Evolutionary conservation across 257 asterid genomes (phyloP).

Genomic region (Gentiana straminea): DNA sequence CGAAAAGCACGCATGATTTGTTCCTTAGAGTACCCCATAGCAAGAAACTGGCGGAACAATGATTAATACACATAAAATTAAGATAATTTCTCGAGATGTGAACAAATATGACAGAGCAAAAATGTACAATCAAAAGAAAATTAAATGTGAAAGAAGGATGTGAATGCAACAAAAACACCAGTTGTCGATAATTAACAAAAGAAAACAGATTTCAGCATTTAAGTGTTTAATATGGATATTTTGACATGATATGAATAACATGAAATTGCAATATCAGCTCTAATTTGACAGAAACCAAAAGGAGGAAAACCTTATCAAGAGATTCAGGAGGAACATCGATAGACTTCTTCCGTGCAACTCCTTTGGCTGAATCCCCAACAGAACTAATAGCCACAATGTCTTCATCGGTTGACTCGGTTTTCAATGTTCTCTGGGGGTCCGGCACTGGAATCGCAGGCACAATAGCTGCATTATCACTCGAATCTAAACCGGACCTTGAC

Average conservation of each 20-base stretch:
- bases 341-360: constrained; percentile 27
- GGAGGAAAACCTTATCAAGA: constrained; percentile 44
- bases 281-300: constrained; percentile 1
- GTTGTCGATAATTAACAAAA: not conserved
- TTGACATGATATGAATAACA: no score
- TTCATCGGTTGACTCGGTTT: constrained; percentile 16
- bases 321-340: constrained; percentile 45
- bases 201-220: not conserved
- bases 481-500: constrained; percentile 55
- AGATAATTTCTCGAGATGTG: not conserved
- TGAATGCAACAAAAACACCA: not conserved
- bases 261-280: no score
- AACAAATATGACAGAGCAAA: constrained; percentile 4
- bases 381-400: constrained; percentile 24
- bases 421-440: constrained; percentile 24
- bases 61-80: constrained; percentile 2
- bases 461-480: constrained; percentile 21
- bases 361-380: constrained; percentile 24
- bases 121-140: not conserved
- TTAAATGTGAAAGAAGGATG: not conserved
- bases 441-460: constrained; percentile 19
- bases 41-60: constrained; percentile 28
- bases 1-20: constrained; percentile 34
- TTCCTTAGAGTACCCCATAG: constrained; percentile 61
- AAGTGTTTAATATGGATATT: no score